phyloP scores from a whole-genome alignment of 2,329 filamentous ascomycete species.

The Acephala macrosclerotiorum region DNA sequence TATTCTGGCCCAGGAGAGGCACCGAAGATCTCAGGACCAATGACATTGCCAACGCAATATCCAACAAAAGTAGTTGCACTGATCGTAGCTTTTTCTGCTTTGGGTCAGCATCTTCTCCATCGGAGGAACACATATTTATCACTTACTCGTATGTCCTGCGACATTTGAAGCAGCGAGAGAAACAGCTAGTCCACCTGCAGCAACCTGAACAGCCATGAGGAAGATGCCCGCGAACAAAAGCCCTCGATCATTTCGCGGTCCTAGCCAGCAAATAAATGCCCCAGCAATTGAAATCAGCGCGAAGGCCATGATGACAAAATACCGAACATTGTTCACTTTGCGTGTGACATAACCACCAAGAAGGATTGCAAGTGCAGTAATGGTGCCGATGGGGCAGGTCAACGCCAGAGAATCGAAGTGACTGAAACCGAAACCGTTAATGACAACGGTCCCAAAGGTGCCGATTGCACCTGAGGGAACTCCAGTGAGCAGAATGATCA shows the following conservation, averaged over 20 bases:
- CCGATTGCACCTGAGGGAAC: slow-evolving; percentile 44
- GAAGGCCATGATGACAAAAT: slow-evolving; percentile 27
- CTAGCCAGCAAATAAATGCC: slow-evolving; percentile 27
- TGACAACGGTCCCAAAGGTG: slow-evolving; percentile 45
- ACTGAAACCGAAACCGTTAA: slow-evolving; percentile 47
- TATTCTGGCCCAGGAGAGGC: slow-evolving; percentile 32
- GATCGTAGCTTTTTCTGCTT: slow-evolving; percentile 41
- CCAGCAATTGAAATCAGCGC: slow-evolving; percentile 27
- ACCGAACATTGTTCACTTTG: neutral
- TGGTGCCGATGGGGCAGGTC: slow-evolving; percentile 45
- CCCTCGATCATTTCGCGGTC: slow-evolving; percentile 43
- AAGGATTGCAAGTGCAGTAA: slow-evolving; percentile 44
- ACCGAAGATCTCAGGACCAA: slow-evolving; percentile 45
- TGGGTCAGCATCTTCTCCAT: slow-evolving; percentile 2
- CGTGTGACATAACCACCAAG: slow-evolving; percentile 42
- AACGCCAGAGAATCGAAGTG: slow-evolving; percentile 44
- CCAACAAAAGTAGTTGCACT: slow-evolving; percentile 45
- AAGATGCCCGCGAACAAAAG: slow-evolving; percentile 36
- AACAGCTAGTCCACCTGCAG: slow-evolving; percentile 38
- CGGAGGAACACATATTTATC: neutral
- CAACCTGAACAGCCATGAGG: slow-evolving; percentile 32
- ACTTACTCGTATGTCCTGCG: slow-evolving; percentile 43
- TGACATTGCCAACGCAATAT: slow-evolving; percentile 46
- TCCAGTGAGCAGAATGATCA: slow-evolving; percentile 43
- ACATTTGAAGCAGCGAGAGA: slow-evolving; percentile 46